Percentiles rank a stretch among this genome's conserved stretches.
Evolutionary conservation across 1,284 basidiomycete genomes (phyloP).

Genomic region (Moesziomyces sp.): DNA sequence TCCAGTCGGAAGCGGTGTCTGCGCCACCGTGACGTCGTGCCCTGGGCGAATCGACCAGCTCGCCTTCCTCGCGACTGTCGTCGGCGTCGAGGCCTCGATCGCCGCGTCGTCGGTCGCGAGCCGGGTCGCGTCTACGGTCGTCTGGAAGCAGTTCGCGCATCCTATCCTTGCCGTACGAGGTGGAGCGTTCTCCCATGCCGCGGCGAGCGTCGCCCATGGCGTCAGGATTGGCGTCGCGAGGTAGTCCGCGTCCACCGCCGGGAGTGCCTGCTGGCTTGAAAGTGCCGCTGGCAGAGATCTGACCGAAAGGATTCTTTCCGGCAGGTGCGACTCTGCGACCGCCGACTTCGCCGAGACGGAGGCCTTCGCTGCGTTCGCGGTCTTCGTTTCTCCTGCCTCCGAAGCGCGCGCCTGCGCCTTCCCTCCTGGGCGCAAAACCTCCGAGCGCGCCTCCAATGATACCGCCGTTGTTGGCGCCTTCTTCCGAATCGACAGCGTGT

Average conservation of each 20-base stretch:
- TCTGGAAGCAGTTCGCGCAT: slow-evolving; percentile 43
- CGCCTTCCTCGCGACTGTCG: slow-evolving; percentile 48
- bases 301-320: slow-evolving; percentile 62
- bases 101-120: slow-evolving; percentile 33
- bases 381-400: slow-evolving; percentile 50
- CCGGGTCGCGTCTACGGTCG: slow-evolving; percentile 33
- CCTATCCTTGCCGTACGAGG: slow-evolving; percentile 44
- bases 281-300: slow-evolving; percentile 58
- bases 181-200: slow-evolving; percentile 45
- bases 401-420: slow-evolving; percentile 44
- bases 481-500: slow-evolving; percentile 17
- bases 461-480: slow-evolving; percentile 26
- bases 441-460: slow-evolving; percentile 49
- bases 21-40: slow-evolving; percentile 46
- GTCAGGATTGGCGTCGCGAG: slow-evolving; percentile 28
- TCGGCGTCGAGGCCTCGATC: slow-evolving; percentile 40
- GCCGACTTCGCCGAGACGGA: slow-evolving; percentile 35
- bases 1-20: slow-evolving; percentile 48
- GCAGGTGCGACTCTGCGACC: slow-evolving; percentile 42
- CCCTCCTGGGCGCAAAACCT: slow-evolving; percentile 43
- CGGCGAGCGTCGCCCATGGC: slow-evolving; percentile 31
- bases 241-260: slow-evolving; percentile 22
- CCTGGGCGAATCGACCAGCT: slow-evolving; percentile 48
- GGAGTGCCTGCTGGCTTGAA: slow-evolving; percentile 58
- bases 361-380: slow-evolving; percentile 41